These are phyloP conservation scores for Xylariaceae sp. DNA, from an alignment of 2,329 filamentous ascomycete species.

Conservation along the genomic window DNA sequence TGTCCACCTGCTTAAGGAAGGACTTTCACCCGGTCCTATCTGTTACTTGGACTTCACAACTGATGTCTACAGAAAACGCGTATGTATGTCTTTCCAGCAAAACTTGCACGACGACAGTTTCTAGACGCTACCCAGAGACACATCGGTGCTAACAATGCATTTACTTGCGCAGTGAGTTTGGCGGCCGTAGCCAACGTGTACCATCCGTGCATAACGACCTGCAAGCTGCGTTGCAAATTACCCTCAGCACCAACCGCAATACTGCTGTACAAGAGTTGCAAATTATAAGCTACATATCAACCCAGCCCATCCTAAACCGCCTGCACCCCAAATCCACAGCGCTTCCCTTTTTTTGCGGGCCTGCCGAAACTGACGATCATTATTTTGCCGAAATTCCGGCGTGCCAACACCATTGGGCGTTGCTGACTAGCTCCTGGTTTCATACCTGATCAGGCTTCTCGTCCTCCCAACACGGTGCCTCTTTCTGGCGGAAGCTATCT, in stretches of 20 bases:
- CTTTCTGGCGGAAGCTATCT: background rate
- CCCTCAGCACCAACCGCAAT: background rate
- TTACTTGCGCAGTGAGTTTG: background rate
- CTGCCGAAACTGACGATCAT: conserved; percentile 37
- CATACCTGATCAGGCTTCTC: no score
- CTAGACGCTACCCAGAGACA: no score
- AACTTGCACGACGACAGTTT: background rate
- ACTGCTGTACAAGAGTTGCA: no score
- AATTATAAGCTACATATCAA: background rate
- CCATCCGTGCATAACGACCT: conserved; percentile 6
- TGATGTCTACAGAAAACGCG: background rate
- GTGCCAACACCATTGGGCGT: conserved; percentile 16
- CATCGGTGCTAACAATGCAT: background rate
- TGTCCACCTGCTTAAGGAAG: no score
- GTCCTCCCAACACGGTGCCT: no score
- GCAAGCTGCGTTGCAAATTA: background rate
- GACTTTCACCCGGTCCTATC: no score
- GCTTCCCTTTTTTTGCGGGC: conserved; percentile 22
- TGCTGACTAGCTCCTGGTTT: no score
- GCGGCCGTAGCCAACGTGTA: background rate
- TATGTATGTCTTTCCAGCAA: background rate
- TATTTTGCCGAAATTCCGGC: conserved; percentile 33
- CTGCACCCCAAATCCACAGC: conserved; percentile 15
- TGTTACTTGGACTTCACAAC: background rate
- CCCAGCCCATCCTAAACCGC: conserved; percentile 11